Percentiles rank a stretch among this genome's conserved stretches.
Conservation (phyloP, 2,329 filamentous ascomycete species). For the Aspergillus fructus region DNA sequence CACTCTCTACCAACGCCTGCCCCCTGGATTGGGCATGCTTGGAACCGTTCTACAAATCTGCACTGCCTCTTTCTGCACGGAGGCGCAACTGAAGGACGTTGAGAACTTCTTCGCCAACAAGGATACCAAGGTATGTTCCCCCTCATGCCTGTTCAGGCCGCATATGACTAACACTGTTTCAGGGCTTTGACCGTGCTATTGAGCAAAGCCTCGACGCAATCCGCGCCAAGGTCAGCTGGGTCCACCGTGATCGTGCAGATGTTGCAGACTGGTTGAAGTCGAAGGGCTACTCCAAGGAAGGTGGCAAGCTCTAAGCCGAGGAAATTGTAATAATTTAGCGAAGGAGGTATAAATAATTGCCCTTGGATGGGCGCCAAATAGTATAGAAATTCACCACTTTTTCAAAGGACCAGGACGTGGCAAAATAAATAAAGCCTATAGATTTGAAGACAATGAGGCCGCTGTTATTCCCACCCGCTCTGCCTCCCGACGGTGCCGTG, state of each 20-base stretch:
- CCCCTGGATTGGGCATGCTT: constrained; percentile 83
- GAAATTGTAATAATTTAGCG: neutral
- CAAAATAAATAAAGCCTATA: neutral
- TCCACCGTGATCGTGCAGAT: constrained; percentile 73
- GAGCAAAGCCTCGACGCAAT: constrained; percentile 88
- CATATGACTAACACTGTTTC: constrained; percentile 16
- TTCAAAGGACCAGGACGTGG: neutral
- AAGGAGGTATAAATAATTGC: neutral
- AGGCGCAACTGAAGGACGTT: constrained; percentile 72
- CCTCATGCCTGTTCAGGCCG: neutral
- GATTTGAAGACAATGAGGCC: neutral
- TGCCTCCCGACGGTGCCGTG: neutral
- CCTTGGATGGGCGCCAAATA: neutral
- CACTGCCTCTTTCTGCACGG: constrained; percentile 75
- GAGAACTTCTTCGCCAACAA: constrained; percentile 77
- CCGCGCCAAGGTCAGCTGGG: constrained; percentile 79
- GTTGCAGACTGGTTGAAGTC: constrained; percentile 71
- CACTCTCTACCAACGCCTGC: constrained; percentile 74
- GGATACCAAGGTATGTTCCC: constrained; percentile 66
- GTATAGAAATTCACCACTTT: neutral
- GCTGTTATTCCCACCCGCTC: neutral
- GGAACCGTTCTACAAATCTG: constrained; percentile 80
- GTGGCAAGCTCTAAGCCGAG: constrained; percentile 32
- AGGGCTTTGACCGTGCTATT: constrained; percentile 78
- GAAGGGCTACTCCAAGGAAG: constrained; percentile 57